Evolutionary conservation across 768 basidiomycete genomes (phyloP).

Genomic region (Trametes elegans): DNA sequence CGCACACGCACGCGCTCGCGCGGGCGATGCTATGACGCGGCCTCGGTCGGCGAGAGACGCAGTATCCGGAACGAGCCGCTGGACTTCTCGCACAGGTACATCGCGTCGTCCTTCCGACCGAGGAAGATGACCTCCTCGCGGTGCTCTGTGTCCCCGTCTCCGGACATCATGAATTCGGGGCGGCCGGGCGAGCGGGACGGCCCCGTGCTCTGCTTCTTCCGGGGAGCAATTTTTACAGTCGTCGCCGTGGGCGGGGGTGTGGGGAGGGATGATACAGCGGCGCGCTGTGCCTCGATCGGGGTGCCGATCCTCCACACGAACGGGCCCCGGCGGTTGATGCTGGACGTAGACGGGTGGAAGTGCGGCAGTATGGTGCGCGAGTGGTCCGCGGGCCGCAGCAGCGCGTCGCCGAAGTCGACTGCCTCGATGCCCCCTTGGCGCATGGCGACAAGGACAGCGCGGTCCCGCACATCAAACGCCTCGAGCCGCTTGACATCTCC

Average conservation of each 20-base stretch:
- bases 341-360: slow-evolving; percentile 59
- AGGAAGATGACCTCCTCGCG: slow-evolving; percentile 77
- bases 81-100: slow-evolving; percentile 82
- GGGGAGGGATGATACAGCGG: slow-evolving; percentile 38
- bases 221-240: slow-evolving; percentile 22
- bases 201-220: slow-evolving; percentile 50
- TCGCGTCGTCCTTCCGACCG: slow-evolving; percentile 70
- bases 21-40: slow-evolving; percentile 18
- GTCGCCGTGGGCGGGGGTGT: slow-evolving; percentile 19
- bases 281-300: slow-evolving; percentile 48
- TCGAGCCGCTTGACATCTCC: slow-evolving; percentile 84
- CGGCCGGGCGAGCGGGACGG: slow-evolving; percentile 48
- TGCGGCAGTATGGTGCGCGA: slow-evolving; percentile 72
- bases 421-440: slow-evolving; percentile 84
- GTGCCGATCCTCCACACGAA: slow-evolving; percentile 86
- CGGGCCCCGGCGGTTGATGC: slow-evolving; percentile 65
- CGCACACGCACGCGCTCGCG: too few species aligned
- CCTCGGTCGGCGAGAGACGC: slow-evolving; percentile 49
- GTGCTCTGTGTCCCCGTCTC: slow-evolving; percentile 52
- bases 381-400: slow-evolving; percentile 77
- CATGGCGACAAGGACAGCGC: slow-evolving; percentile 80
- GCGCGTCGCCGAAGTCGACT: slow-evolving; percentile 75
- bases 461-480: slow-evolving; percentile 73
- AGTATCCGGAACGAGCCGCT: slow-evolving; percentile 73
- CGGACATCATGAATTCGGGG: slow-evolving; percentile 45